Percentiles rank a stretch among this genome's conserved stretches.
These are phyloP conservation scores for Cladobotryum protrusum DNA, from an alignment of 2,329 filamentous ascomycete species.

Conservation along the genomic window DNA sequence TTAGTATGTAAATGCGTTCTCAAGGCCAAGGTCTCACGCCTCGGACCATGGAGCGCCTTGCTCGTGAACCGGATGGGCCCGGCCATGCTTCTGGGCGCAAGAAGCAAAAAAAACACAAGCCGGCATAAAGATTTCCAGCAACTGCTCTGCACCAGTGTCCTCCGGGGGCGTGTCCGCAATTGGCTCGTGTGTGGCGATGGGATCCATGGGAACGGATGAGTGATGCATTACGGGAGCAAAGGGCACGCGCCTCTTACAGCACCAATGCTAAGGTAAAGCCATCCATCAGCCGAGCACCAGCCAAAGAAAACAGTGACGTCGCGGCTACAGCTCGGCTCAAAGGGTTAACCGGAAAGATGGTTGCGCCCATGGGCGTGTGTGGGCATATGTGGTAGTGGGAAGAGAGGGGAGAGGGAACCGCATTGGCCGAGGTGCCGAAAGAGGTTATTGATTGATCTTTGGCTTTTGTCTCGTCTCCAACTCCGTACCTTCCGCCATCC, in stretches of 20 bases:
- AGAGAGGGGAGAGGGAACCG: background rate
- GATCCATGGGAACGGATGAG: no score
- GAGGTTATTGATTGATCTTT: conserved; percentile 6
- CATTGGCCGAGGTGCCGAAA: conserved; percentile 37
- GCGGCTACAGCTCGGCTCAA: conserved; percentile 15
- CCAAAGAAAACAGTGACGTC: background rate
- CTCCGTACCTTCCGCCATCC: background rate
- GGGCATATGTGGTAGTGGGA: background rate
- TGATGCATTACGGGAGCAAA: no score
- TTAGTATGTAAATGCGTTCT: background rate
- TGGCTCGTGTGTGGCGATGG: no score
- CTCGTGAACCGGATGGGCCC: conserved; percentile 12
- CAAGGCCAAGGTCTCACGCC: conserved; percentile 3
- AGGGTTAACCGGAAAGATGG: conserved; percentile 1
- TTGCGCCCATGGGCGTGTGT: no score
- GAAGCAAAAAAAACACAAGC: no score
- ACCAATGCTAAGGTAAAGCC: no score
- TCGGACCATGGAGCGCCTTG: conserved; percentile 4
- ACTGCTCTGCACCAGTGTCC: no score
- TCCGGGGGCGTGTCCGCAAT: no score
- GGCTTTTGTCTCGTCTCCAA: background rate
- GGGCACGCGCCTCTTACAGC: no score
- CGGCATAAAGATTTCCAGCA: no score
- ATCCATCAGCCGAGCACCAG: background rate
- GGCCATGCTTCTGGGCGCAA: background rate